Evolutionary conservation across 306 rosid species (phyloP), one percentile per base, ranked within the genome.

Genomic region (Quercus berberidifolia): DNA sequence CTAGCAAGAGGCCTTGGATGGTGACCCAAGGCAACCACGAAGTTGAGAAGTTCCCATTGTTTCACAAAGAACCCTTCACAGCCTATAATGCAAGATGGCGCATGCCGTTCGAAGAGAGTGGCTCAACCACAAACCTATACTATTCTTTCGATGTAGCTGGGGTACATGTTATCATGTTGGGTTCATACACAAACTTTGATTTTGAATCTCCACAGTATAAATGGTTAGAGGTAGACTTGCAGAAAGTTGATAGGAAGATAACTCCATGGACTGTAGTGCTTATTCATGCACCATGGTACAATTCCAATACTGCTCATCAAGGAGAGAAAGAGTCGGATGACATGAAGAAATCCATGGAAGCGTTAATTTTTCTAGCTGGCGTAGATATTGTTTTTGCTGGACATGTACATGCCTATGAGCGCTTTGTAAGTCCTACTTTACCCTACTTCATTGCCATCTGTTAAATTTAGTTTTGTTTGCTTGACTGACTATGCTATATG

Each of bases 1-100:
- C 98, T 0, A 86, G 98, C 81, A 84, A 86, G 58, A 83, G 97
- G 74, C 99, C 99, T 1, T 95, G 99, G 99, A 93, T 95, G 99
- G 97, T 95, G 12, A 95, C 99, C 0, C 81, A 83, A 51, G 98
- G 98, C 10, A 90, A 95, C 88, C 97, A 95, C 30, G 99, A 93
- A 56, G 4, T 91, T 1, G 98, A 95, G 85, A 85, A 25, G 75
- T 71, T 92, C 33, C 94, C 91, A 0, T 0, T 84, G 4, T 0
- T 89, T 64, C 94, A 91, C 77, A 0, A 2, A 0, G 0, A 6
- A 0, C 71, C 89, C 7, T 94, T 95, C 90, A 93, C 93, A 0
- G 92, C 99, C 33, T 95, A 83, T 86, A 95, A 89, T 57, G 85
- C 99, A 0, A 80, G 99, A 60, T 95, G 99, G 99, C 76, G 57